Evolutionary conservation across 2,329 filamentous ascomycete genomes (phyloP).

Genomic region (Aspergillus ustus): DNA sequence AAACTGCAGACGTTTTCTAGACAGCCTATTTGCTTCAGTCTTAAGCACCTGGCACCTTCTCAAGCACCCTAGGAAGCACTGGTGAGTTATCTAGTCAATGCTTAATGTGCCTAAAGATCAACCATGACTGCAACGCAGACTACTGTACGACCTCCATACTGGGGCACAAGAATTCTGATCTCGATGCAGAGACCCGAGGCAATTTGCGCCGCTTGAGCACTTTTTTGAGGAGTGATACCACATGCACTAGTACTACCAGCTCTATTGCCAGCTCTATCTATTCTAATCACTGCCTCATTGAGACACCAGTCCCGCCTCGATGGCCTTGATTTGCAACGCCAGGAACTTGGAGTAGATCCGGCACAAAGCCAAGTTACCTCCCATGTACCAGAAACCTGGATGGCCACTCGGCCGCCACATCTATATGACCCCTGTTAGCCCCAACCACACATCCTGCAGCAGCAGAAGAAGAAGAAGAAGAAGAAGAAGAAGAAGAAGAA

Average conservation of each 20-base stretch:
- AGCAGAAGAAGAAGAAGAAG: not conserved
- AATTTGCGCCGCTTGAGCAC: not conserved
- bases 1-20: not conserved
- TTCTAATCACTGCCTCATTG: not conserved
- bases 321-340: slow-evolving; percentile 56
- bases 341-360: slow-evolving; percentile 62
- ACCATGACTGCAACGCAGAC: too few species aligned
- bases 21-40: not conserved
- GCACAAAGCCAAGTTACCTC: slow-evolving; percentile 67
- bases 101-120: too few species aligned
- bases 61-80: not conserved
- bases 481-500: not conserved
- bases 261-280: not conserved
- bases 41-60: not conserved
- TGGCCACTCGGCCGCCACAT: slow-evolving; percentile 65
- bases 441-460: not conserved
- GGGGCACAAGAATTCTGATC: not conserved
- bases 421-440: slow-evolving; percentile 8
- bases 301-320: slow-evolving; percentile 43
- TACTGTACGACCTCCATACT: too few species aligned
- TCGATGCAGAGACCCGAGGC: not conserved
- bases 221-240: not conserved
- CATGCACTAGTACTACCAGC: not conserved
- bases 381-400: slow-evolving; percentile 69
- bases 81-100: too few species aligned